Conservation (phyloP, 192 early-diverging fungal genomes). For the Jimgerdemannia lactiflua region DNA sequence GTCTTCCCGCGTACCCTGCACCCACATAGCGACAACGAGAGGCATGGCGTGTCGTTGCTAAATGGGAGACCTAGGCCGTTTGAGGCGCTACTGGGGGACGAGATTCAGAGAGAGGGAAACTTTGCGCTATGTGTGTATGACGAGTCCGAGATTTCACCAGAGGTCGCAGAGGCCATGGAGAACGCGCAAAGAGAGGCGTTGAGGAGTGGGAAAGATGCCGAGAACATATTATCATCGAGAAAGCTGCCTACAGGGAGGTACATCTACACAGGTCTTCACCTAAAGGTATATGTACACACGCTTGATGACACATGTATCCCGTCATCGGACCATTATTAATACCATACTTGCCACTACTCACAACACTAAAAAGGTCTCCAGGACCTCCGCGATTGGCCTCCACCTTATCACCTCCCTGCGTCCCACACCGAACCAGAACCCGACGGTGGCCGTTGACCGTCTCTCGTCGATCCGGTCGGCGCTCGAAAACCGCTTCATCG, state of each 20-base stretch:
- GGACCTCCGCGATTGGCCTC: constrained; percentile 1
- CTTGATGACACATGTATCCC: too few species aligned
- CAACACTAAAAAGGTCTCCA: not conserved
- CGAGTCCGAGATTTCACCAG: not conserved
- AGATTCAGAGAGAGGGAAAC: constrained; percentile 6
- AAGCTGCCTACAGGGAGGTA: not conserved
- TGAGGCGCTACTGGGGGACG: constrained; percentile 4
- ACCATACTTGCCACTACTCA: not conserved
- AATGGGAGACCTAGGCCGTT: not conserved
- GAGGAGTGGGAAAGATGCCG: not conserved
- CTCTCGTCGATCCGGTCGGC: not conserved
- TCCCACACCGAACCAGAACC: not conserved
- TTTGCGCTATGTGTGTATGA: constrained; percentile 11
- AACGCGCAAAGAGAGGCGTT: not conserved
- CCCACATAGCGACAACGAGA: constrained; percentile 3
- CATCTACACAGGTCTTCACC: not conserved
- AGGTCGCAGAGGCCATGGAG: not conserved
- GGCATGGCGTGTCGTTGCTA: not conserved
- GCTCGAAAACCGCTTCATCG: constrained; percentile 9
- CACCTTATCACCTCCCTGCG: constrained; percentile 6
- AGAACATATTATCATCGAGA: not conserved
- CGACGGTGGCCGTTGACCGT: not conserved
- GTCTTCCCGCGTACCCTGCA: constrained; percentile 5
- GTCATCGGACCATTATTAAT: not conserved
- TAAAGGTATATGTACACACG: not conserved